Base-by-base conservation (phyloP, 1,284 basidiomycete species). In the Peniophora sp. region DNA sequence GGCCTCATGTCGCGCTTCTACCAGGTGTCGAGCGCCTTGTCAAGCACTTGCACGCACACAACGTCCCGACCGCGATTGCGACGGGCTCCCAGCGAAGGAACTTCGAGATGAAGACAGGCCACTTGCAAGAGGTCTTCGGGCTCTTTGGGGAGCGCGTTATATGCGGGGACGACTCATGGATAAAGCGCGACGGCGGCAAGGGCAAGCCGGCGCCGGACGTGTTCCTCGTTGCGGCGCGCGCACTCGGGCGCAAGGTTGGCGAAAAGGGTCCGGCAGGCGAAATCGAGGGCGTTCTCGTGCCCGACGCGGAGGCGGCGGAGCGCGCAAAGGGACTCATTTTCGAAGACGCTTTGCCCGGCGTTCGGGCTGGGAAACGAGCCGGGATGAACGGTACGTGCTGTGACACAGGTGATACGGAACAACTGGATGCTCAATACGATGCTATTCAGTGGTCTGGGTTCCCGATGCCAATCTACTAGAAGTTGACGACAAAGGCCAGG, bases 131-230 rank as follows among this genome's bases (percentile, higher is more conserved):
- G n/a, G 59, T 84, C 3, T 83, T 85, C 56, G 69, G 62, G 18
- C 69, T 71, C 43, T 90, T 90, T 60, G 76, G 71, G 47, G 78
- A 72, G 5, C 74, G 74, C 50, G 68, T 87, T 42, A 73, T 88
- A 11, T 91, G 88, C 60, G 81, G 72, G 32, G 83, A 88, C 56
- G 87, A 90, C 58, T 62, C 64, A 46, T 65, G 71, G 50, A 55
- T 69, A 42, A 20, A 62, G 57, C 45, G 10, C 14, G 60, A 58
- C 24, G 64, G 63, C 3, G 54, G 67, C 10, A 45, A 24, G 15
- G 79, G 83, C 11, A 91, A 91, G 63, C 88, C 88, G 2, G 68
- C 69, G 39, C 87, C 88, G 12, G 89, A 90, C 64, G 78, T 88
- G 15, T 91, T 89, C 62, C 65, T 91, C 17, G 68, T 72, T 3